phyloP scores from a whole-genome alignment of 73 alveolate species.

The Stentor coeruleus region DNA sequence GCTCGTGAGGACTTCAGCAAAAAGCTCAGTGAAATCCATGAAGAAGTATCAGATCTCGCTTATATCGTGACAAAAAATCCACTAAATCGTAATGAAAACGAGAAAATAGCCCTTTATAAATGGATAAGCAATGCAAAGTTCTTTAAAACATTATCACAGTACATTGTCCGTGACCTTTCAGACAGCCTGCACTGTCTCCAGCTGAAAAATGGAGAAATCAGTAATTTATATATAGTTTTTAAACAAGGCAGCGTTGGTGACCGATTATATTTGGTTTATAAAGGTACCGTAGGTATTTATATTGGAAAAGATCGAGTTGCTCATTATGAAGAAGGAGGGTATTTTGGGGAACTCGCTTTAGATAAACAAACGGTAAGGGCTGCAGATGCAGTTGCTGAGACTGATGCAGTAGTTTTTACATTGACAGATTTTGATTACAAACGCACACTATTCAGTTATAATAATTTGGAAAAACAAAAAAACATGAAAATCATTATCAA shows the following conservation, averaged over 20 bases:
- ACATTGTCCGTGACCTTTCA: background rate
- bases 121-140: background rate
- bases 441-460: background rate
- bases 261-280: background rate
- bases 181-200: background rate
- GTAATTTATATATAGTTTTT: background rate
- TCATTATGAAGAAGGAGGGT: background rate
- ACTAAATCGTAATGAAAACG: background rate
- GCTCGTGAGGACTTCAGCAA: slow-evolving; percentile 11
- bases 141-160: background rate
- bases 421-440: background rate
- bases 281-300: slow-evolving; percentile 17
- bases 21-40: background rate
- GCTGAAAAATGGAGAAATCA: background rate
- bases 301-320: background rate
- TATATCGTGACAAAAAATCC: background rate
- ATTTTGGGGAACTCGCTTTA: slow-evolving; percentile 5
- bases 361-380: background rate
- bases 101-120: background rate
- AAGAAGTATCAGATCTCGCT: background rate
- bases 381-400: background rate
- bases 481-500: background rate
- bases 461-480: background rate
- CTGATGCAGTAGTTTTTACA: background rate
- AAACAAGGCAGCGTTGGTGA: background rate